A percentile compares a stretch with the other conserved stretches of the same genome.
Evolutionary conservation across 2,329 filamentous ascomycete genomes (phyloP).

Genomic region (Thelonectria olida): DNA sequence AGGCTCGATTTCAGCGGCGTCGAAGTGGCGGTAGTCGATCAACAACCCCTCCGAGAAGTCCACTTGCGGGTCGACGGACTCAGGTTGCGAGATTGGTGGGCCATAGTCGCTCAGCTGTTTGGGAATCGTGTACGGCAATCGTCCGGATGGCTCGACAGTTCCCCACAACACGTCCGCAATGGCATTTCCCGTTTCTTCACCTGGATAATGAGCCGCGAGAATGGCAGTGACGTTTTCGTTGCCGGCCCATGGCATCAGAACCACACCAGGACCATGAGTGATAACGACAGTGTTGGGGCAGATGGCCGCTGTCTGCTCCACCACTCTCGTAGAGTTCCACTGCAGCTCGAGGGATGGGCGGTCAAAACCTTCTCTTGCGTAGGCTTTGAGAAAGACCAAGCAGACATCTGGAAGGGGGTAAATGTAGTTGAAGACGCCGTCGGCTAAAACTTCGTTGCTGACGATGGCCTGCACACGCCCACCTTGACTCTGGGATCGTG

Average conservation of each 20-base stretch:
- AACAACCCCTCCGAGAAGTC: slow-evolving; percentile 60
- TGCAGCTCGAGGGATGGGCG: slow-evolving; percentile 58
- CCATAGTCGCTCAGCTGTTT: slow-evolving; percentile 65
- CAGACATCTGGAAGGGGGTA: slow-evolving; percentile 67
- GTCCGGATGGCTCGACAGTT: slow-evolving; percentile 62
- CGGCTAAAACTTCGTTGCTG: too few relatives aligned
- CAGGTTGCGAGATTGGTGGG: slow-evolving; percentile 53
- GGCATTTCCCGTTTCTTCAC: slow-evolving; percentile 68
- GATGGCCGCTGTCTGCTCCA: slow-evolving; percentile 56
- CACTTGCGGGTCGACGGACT: slow-evolving; percentile 58
- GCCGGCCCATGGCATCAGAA: slow-evolving; percentile 65
- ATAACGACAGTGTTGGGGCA: slow-evolving; percentile 61
- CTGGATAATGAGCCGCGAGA: slow-evolving; percentile 67
- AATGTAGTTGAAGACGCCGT: too few relatives aligned
- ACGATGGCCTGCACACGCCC: too few relatives aligned
- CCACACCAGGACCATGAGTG: slow-evolving; percentile 68
- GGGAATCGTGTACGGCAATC: slow-evolving; percentile 70
- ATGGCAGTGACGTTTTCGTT: slow-evolving; percentile 71
- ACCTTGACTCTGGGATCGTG: too few relatives aligned
- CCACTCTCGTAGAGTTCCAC: slow-evolving; percentile 69
- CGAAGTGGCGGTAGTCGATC: slow-evolving; percentile 79
- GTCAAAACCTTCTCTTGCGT: slow-evolving; percentile 70
- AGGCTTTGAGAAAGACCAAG: slow-evolving; percentile 70
- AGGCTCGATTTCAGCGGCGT: slow-evolving; percentile 67
- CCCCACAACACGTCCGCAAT: slow-evolving; percentile 71